Conservation (phyloP, 495 filamentous ascomycete species). For the Ascodesmis nigricans region DNA sequence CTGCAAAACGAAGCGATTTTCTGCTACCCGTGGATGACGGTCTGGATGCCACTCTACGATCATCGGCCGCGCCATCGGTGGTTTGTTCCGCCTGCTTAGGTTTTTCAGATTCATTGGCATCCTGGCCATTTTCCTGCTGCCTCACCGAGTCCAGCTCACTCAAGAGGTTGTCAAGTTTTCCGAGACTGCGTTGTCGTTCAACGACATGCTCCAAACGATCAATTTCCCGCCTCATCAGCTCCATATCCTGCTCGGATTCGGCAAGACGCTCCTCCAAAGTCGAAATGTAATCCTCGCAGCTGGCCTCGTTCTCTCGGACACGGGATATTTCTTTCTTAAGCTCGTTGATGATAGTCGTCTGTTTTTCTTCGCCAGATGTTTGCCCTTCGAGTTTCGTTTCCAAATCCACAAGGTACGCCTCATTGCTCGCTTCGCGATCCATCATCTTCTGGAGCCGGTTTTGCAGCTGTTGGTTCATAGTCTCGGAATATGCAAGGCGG, state of each 20-base stretch:
- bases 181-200: slow-evolving; percentile 82
- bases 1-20: no score
- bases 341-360: slow-evolving; percentile 59
- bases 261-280: slow-evolving; percentile 90
- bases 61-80: slow-evolving; percentile 5
- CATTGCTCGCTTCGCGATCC: slow-evolving; percentile 73
- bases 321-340: slow-evolving; percentile 76
- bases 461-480: slow-evolving; percentile 73
- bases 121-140: slow-evolving; percentile 23
- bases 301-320: slow-evolving; percentile 73
- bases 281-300: slow-evolving; percentile 87
- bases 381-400: slow-evolving; percentile 77
- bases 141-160: slow-evolving; percentile 57
- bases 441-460: slow-evolving; percentile 66
- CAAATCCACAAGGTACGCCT: slow-evolving; percentile 75
- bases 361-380: slow-evolving; percentile 80
- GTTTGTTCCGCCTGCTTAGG: neutral
- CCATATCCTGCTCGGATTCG: slow-evolving; percentile 86
- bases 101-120: slow-evolving; percentile 15
- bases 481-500: slow-evolving; percentile 76
- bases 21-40: no score
- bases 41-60: no score
- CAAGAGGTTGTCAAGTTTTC: slow-evolving; percentile 78
- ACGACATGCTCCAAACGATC: slow-evolving; percentile 84
- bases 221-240: slow-evolving; percentile 90